phyloP scores from a whole-genome alignment of 2,329 filamentous ascomycete genomes.

The Diaporthe amygdali region DNA sequence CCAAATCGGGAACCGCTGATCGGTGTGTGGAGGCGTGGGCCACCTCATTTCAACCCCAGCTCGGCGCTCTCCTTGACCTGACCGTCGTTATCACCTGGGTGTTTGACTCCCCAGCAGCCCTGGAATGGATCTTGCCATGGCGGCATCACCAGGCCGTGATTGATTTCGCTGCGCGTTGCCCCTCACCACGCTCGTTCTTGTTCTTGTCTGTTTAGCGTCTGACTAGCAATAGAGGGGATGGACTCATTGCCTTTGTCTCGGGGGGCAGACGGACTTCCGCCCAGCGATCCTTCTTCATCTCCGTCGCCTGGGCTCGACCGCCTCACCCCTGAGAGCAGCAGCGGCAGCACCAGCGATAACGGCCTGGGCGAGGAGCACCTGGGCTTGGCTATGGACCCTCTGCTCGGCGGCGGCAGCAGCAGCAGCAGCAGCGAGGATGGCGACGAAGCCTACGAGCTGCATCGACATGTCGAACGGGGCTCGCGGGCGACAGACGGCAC shows the following conservation, averaged over 20 bases:
- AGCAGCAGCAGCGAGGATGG: neutral
- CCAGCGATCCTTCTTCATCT: neutral
- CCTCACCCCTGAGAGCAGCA: constrained; percentile 30
- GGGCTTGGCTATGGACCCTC: neutral
- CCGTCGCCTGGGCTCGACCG: constrained; percentile 22
- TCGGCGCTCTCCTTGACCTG: neutral
- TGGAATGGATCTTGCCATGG: neutral
- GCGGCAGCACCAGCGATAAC: constrained; percentile 25
- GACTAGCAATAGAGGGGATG: neutral
- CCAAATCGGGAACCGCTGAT: neutral
- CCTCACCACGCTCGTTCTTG: neutral
- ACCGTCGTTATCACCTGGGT: neutral
- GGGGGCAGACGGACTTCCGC: neutral
- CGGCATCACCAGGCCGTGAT: neutral
- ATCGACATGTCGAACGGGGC: constrained; percentile 6
- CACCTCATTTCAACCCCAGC: neutral
- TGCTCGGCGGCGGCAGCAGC: constrained; percentile 6
- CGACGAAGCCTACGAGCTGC: constrained; percentile 30
- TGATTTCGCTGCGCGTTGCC: neutral
- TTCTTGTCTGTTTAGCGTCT: neutral
- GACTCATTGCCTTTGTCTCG: neutral
- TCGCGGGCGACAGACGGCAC: neutral
- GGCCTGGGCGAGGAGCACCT: neutral
- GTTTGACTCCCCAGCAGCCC: neutral
- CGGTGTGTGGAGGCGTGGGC: neutral